Evolutionary conservation across 2,329 filamentous ascomycete genomes (phyloP).

Genomic region (Paecilomyces sp.): DNA sequence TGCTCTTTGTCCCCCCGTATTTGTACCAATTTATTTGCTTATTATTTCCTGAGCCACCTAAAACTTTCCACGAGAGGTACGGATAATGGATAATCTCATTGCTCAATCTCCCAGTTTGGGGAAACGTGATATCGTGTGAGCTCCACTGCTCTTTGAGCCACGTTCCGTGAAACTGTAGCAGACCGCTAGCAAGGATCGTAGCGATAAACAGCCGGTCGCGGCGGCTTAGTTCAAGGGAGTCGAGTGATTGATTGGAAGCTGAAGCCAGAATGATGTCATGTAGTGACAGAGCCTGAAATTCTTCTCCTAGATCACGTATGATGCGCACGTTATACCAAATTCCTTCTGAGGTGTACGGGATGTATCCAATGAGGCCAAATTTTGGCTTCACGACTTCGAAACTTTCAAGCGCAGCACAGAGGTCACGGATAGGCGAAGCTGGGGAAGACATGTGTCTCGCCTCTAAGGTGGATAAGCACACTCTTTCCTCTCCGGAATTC

Average conservation of each 20-base stretch:
- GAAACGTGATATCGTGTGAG: conserved; percentile 10
- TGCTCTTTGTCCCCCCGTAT: neutral
- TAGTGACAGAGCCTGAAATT: neutral
- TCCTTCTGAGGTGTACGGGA: neutral
- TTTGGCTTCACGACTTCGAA: neutral
- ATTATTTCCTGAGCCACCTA: neutral
- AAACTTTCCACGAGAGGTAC: conserved; percentile 3
- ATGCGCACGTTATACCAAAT: neutral
- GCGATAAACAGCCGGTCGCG: conserved; percentile 8
- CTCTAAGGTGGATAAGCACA: neutral
- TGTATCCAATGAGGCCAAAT: neutral
- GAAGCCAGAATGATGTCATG: neutral
- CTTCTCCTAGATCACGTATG: neutral
- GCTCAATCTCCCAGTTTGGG: neutral
- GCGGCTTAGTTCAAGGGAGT: conserved; percentile 1
- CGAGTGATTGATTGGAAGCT: neutral
- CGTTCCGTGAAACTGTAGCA: conserved; percentile 14
- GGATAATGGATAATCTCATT: conserved; percentile 1
- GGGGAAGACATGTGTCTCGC: neutral
- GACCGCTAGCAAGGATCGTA: conserved; percentile 9
- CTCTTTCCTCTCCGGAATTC: neutral
- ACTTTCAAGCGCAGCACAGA: neutral
- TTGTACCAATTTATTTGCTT: neutral
- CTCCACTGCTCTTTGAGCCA: conserved; percentile 12
- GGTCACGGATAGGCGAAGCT: neutral